A percentile compares a stretch with the other conserved stretches of the same genome.
phyloP scores from a whole-genome alignment of 139 green algal genomes.

The Zygnema circumcarinatum region DNA sequence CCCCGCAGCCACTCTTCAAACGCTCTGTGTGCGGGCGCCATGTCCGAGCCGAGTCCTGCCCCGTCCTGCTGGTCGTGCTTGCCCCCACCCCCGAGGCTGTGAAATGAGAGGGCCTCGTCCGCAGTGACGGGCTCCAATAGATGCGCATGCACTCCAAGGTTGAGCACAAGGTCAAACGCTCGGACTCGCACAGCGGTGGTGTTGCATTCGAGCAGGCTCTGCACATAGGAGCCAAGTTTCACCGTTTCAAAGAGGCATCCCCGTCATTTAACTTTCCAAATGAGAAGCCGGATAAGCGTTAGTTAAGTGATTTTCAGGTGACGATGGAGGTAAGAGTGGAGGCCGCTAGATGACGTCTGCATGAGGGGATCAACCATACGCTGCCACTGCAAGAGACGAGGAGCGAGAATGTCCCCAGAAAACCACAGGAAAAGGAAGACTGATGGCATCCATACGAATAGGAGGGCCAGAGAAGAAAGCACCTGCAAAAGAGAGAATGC shows the following conservation, averaged over 20 bases:
- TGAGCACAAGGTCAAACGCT: conserved; percentile 47
- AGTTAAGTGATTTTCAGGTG: not conserved
- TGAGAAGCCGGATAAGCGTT: not conserved
- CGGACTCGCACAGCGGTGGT: conserved; percentile 13
- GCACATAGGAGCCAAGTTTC: conserved; percentile 7
- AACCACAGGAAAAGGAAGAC: no score
- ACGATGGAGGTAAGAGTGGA: not conserved
- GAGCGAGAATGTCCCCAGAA: no score
- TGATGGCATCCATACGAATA: no score
- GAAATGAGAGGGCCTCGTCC: conserved; percentile 3
- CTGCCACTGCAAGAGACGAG: no score
- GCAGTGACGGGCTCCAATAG: conserved; percentile 6
- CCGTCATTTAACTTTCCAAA: not conserved
- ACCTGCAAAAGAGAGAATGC: conserved; percentile 43
- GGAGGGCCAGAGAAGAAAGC: not conserved
- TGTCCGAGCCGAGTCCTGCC: not conserved
- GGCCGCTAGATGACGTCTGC: not conserved
- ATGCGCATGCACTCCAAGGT: conserved; percentile 49
- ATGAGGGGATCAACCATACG: not conserved
- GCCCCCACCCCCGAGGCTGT: not conserved
- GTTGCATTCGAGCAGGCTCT: conserved; percentile 21
- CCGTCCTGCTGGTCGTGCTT: not conserved
- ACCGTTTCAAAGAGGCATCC: not conserved
- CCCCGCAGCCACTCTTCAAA: conserved; percentile 55
- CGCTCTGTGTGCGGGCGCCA: not conserved